Evolutionary conservation across 2,329 filamentous ascomycete genomes (phyloP), one percentile per base, ranked within the genome.

Genomic region (Pseudonectria buxi): DNA sequence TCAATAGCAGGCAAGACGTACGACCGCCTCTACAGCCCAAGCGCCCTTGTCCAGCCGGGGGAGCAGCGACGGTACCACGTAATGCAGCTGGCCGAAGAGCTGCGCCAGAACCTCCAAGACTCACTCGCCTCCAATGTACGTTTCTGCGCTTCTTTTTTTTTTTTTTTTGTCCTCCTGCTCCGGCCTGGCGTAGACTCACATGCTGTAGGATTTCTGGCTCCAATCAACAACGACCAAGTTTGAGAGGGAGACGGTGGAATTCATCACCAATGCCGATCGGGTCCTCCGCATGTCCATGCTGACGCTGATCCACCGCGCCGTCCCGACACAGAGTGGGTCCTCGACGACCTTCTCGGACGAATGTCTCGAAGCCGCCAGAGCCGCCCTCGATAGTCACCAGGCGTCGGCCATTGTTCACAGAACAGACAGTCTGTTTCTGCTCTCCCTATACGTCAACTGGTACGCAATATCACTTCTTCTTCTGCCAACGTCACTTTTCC

Each of bases 1-100:
- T 54, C 0, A 22, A 22, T 22, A 22, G 18, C 18, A 22, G 18
- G 18, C 18, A 22, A 22, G 18, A 22, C 18, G 18, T 56, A 54
- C 28, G 49, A 55, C 11, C 41, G 55, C 2, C 46, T 56, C 3
- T 56, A 55, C 30, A 53, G 56, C 6, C 45, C 46, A 0, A 41
- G 44, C 3, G 45, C 53, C 5, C 41, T 55, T 13, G 28, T 44
- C 1, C 43, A 49, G 30, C 41, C 51, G 0, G 39, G 41, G 14
- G 24, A 27, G 3, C 36, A 50, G 10, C 37, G 56, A 1, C 35
- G 39, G 4, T 31, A 41, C 4, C 37, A 41, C 1, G 51, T 50
- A 3, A 41, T 26, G 10, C 30, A 33, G 4, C 24, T 53, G 10
- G 49, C 45, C 1, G 34, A 36, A 3, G 47, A 50, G n/a, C 25